These are phyloP conservation scores for Sugiyamaella smithiae DNA, from an alignment of 805 yeast genomes.

Conservation along the genomic window DNA sequence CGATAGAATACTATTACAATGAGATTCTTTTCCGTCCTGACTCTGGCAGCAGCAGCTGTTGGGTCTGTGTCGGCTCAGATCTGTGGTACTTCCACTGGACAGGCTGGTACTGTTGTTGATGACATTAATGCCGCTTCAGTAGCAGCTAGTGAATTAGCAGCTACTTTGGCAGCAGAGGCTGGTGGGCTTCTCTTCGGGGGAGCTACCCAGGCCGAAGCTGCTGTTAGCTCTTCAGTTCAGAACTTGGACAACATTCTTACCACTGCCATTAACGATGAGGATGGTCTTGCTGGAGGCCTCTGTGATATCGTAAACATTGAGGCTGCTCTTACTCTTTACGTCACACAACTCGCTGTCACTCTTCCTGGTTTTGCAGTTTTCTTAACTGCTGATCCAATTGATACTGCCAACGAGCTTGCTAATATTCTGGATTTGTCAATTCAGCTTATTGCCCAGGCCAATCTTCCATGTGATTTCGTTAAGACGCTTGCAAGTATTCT, in stretches of 20 bases:
- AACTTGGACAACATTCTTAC: constrained; percentile 2
- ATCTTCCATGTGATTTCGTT: constrained; percentile 6
- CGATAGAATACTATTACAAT: background rate
- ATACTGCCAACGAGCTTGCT: constrained; percentile 5
- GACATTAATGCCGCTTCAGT: constrained; percentile 4
- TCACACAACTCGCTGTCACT: constrained; percentile 6
- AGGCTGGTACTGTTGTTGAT: constrained; percentile 7
- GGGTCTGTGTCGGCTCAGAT: constrained; percentile 4
- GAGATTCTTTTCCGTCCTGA: constrained; percentile 1
- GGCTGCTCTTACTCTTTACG: constrained; percentile 4
- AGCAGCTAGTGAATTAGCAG: constrained; percentile 4
- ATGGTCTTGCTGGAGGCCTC: background rate
- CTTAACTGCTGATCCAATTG: constrained; percentile 2
- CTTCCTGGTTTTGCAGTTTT: constrained; percentile 6
- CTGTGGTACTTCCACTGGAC: constrained; percentile 12
- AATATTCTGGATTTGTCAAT: constrained; percentile 2
- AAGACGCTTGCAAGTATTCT: constrained; percentile 1
- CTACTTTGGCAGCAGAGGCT: background rate
- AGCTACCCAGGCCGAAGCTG: background rate
- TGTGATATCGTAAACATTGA: constrained; percentile 7
- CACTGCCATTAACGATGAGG: constrained; percentile 5
- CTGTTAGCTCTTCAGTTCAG: background rate
- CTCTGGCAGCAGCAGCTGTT: constrained; percentile 2
- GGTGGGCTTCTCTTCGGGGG: background rate
- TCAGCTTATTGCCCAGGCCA: constrained; percentile 7